Evolutionary conservation across 1,139 yeast species (phyloP).

Genomic region (Pichiaceae sp.): DNA sequence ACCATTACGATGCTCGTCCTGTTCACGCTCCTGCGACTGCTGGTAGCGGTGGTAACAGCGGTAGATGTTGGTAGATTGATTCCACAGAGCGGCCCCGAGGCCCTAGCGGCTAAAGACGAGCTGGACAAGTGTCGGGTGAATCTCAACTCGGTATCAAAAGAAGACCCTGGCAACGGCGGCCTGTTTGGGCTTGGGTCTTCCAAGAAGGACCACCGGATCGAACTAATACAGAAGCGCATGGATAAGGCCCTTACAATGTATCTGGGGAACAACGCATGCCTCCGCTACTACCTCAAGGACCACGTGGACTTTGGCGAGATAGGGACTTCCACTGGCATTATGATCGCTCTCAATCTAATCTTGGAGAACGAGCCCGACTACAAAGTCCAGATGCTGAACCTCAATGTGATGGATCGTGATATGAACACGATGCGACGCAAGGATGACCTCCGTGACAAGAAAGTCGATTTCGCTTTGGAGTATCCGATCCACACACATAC

Average conservation of each 20-base stretch:
- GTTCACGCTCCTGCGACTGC: too few species aligned
- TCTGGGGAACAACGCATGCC: conserved; percentile 8
- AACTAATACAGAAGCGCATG: neutral
- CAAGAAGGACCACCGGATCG: neutral
- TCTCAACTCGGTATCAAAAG: neutral
- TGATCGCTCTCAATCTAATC: conserved; percentile 15
- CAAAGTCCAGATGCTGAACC: conserved; percentile 16
- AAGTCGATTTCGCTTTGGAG: conserved; percentile 14
- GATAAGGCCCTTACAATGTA: conserved; percentile 3
- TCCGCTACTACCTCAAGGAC: conserved; percentile 12
- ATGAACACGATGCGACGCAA: conserved; percentile 20
- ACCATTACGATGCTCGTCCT: too few species aligned
- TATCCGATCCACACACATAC: conserved; percentile 11
- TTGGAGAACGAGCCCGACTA: conserved; percentile 12
- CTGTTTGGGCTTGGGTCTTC: neutral
- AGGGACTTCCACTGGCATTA: conserved; percentile 4
- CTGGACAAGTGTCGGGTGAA: neutral
- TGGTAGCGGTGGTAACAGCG: neutral
- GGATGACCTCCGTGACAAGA: conserved; percentile 10
- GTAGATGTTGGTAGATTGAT: neutral
- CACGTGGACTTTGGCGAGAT: conserved; percentile 5
- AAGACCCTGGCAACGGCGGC: neutral
- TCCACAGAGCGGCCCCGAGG: neutral
- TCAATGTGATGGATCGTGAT: conserved; percentile 20
- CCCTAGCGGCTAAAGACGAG: neutral